A percentile compares a stretch with the other conserved stretches of the same genome.
These are phyloP conservation scores for Prunus yedoensis DNA, from an alignment of 331 rosid species.

Conservation along the genomic window DNA sequence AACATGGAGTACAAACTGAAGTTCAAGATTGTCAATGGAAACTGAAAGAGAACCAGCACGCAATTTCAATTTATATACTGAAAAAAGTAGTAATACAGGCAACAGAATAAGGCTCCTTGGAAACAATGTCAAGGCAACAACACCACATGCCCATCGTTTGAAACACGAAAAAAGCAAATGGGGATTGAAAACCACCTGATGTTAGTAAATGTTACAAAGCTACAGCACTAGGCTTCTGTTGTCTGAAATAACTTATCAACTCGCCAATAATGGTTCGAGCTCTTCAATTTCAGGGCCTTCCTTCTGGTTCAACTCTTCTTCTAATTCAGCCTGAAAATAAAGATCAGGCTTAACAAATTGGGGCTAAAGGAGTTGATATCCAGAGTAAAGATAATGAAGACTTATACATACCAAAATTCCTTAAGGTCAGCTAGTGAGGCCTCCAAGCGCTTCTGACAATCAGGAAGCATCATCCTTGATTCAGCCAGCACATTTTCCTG, in stretches of 20 bases:
- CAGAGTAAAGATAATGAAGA: constrained; percentile 11
- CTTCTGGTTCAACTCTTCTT: constrained; percentile 61
- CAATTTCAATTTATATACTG: not conserved
- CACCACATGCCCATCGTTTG: not conserved
- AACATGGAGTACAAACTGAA: not conserved
- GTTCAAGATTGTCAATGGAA: not conserved
- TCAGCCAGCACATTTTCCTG: constrained; percentile 96
- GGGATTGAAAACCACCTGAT: not conserved
- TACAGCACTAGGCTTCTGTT: constrained; percentile 33
- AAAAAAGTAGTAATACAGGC: not conserved
- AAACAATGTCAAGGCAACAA: not conserved
- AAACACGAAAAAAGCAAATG: not conserved
- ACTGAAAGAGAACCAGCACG: not conserved
- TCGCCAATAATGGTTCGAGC: constrained; percentile 62
- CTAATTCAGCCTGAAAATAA: constrained; percentile 58
- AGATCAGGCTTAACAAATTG: not conserved
- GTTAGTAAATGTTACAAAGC: not conserved
- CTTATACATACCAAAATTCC: constrained; percentile 46
- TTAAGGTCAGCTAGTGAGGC: constrained; percentile 66
- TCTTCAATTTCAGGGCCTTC: constrained; percentile 66
- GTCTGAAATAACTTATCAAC: constrained; percentile 54
- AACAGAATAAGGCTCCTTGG: not conserved
- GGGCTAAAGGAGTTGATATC: not conserved
- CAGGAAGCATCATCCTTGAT: constrained; percentile 97
- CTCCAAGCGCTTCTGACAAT: constrained; percentile 84